These are phyloP conservation scores for Begonia loranthoides DNA, from an alignment of 306 rosid species.

Conservation along the genomic window DNA sequence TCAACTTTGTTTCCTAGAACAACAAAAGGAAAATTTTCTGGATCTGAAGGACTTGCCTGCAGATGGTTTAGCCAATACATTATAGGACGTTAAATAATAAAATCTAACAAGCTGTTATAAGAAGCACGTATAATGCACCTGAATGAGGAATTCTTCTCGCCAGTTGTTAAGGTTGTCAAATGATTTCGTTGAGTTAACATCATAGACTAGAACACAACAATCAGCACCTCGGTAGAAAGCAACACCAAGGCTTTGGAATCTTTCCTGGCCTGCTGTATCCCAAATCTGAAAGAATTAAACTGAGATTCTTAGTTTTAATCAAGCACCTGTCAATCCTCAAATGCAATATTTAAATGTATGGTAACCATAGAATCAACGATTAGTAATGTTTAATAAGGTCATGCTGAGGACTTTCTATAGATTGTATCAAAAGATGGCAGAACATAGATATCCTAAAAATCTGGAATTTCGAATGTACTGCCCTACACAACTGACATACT, in stretches of 20 bases:
- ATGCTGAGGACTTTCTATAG: no score
- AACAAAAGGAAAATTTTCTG: constrained; percentile 96
- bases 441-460: no score
- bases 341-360: no score
- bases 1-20: constrained; percentile 96
- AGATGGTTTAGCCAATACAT: constrained; percentile 19
- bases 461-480: no score
- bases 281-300: constrained; percentile 48
- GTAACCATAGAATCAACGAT: no score
- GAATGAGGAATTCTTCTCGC: constrained; percentile 97
- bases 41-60: constrained; percentile 98
- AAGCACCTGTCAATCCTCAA: neutral
- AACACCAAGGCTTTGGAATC: constrained; percentile 98
- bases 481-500: no score
- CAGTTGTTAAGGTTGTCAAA: constrained; percentile 96
- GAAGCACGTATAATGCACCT: constrained; percentile 24
- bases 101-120: no score
- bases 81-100: neutral
- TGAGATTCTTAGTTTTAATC: neutral
- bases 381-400: no score
- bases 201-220: constrained; percentile 98
- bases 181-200: constrained; percentile 92
- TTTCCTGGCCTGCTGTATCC: constrained; percentile 99
- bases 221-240: constrained; percentile 99
- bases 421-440: no score